phyloP scores from a whole-genome alignment of 169 alveolate genomes.

The Perkinsus olseni region DNA sequence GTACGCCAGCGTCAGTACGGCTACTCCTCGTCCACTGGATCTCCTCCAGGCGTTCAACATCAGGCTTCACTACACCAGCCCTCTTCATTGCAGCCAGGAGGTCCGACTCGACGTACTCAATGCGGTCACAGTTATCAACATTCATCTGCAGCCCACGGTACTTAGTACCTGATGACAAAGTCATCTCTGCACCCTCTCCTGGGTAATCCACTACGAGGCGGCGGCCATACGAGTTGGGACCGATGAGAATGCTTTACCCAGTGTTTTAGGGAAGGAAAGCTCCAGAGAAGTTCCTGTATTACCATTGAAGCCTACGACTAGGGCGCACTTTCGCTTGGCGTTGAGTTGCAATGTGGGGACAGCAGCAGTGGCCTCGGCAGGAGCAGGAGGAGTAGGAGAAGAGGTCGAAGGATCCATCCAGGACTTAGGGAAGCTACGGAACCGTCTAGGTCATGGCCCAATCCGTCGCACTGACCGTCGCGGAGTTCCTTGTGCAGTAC shows the following conservation, averaged over 20 bases:
- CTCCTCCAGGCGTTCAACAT: not conserved
- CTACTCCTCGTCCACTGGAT: not conserved
- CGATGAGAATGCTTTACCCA: too few species aligned
- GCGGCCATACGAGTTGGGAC: too few species aligned
- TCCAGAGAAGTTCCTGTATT: too few species aligned
- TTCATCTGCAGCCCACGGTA: not conserved
- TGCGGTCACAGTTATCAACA: not conserved
- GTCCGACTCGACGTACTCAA: not conserved
- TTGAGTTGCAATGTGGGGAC: not conserved
- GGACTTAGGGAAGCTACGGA: not conserved
- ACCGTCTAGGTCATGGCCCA: not conserved
- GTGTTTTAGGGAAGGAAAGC: too few species aligned
- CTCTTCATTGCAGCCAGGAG: not conserved
- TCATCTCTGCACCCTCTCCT: too few species aligned
- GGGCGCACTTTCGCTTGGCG: not conserved
- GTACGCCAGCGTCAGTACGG: not conserved
- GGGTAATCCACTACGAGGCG: too few species aligned
- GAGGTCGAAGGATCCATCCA: not conserved
- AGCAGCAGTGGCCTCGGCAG: not conserved
- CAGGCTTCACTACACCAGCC: not conserved
- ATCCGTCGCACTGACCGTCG: too few species aligned
- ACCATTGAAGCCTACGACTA: not conserved
- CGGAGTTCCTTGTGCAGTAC: not conserved
- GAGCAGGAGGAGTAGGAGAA: not conserved
- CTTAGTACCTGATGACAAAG: not conserved